Evolutionary conservation across 192 early-diverging fungal genomes (phyloP), one percentile per base, ranked within the genome.

Genomic region (Linnemannia schmuckeri): DNA sequence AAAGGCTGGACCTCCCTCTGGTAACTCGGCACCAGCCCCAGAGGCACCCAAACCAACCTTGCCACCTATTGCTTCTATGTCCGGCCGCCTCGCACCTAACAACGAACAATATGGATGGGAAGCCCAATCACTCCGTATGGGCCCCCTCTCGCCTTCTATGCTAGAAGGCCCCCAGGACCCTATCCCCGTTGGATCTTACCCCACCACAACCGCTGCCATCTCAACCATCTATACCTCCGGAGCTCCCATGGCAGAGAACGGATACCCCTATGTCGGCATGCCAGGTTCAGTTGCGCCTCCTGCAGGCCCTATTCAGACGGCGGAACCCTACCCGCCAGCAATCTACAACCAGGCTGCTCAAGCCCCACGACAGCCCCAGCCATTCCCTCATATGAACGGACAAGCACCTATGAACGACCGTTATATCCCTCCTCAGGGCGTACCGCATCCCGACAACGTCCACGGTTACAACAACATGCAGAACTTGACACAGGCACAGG

Each of bases 91-190:
- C n/a, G 85, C 92, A 22, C 78, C 90, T 70, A 80, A 70, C 22
- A 84, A 79, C 8, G 78, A 85, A 41, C 85, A 89, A 70, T 84
- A 88, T 35, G 75, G 75, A 70, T 95, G 94, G 94, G 92, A 91
- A 40, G 88, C 89, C 22, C 90, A 90, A 18, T 93, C 94, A 0
- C 88, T 96, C 41, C 92, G 95, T 27, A 92, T 92, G 82, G 95
- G 94, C 22, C 94, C 94, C 1, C 85, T 96, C 47, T 96, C 94
- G 40, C 95, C 95, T 6, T 94, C 95, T 10, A 96, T 96, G 94
- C 88, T 96, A 33, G 91, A 92, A 27, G 94, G 94, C 0, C 95
- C 95, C 1, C 89, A 90, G 70, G 81, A 89, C 24, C 75, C 88
- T 0, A 73, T 85, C 38, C 75, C 88, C 2, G 70, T 74, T 22